phyloP scores from a whole-genome alignment of 352 stramenopile genomes.

The Pythium oligandrum region DNA sequence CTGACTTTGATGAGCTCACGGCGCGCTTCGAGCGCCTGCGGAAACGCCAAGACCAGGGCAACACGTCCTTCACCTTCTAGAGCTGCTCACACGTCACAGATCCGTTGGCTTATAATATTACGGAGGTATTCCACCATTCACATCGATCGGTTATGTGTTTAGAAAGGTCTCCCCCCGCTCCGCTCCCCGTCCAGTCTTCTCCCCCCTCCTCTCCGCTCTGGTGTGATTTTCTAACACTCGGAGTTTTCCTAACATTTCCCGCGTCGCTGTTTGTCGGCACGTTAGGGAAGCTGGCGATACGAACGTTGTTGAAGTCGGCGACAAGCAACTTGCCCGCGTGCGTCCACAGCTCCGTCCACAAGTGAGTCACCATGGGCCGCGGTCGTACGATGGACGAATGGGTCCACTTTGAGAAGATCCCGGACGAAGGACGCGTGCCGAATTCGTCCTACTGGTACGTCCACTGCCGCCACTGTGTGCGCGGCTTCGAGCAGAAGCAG shows the following conservation, averaged over 20 bases:
- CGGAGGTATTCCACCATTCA: too few relatives aligned
- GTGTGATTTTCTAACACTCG: not conserved
- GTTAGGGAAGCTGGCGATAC: conserved; percentile 15
- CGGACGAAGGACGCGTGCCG: conserved; percentile 54
- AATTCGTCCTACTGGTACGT: conserved; percentile 85
- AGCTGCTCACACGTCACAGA: conserved; percentile 17
- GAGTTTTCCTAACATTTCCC: not conserved
- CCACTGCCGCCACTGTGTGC: conserved; percentile 65
- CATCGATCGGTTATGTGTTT: too few relatives aligned
- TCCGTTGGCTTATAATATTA: too few relatives aligned
- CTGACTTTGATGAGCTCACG: conserved; percentile 92
- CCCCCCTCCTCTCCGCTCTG: conserved; percentile 1
- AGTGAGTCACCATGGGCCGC: conserved; percentile 40
- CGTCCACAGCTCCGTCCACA: too few relatives aligned
- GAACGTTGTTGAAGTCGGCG: conserved; percentile 9
- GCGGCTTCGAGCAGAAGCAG: conserved; percentile 59
- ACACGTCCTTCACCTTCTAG: conserved; percentile 66
- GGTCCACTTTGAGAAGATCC: conserved; percentile 73
- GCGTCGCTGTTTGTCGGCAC: not conserved
- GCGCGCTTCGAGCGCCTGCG: conserved; percentile 90
- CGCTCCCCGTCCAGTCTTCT: conserved; percentile 1
- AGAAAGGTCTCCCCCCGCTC: not conserved
- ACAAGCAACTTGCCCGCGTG: too few relatives aligned
- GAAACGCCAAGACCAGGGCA: conserved; percentile 58
- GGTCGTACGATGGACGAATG: conserved; percentile 80